Conservation (phyloP, 371 early-diverging fungal species). For the Dinochytrium kinnereticum region DNA sequence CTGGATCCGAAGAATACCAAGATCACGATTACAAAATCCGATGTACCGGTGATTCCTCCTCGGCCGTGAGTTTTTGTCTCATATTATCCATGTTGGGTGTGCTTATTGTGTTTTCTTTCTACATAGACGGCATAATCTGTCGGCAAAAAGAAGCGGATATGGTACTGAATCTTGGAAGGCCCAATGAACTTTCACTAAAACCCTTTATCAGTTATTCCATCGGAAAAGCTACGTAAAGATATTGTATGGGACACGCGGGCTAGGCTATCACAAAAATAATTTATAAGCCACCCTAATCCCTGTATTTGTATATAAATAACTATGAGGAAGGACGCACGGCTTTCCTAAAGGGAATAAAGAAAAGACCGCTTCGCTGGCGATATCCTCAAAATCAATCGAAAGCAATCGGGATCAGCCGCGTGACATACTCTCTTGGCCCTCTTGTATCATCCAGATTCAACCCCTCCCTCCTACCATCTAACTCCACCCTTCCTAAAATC, state of each 20-base stretch:
- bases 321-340: too few species aligned
- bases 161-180: too few species aligned
- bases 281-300: background rate
- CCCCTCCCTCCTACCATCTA: background rate
- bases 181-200: background rate
- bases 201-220: slow-evolving; percentile 19
- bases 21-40: background rate
- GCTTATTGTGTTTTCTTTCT: background rate
- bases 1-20: slow-evolving; percentile 14
- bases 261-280: background rate
- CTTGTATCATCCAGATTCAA: slow-evolving; percentile 6
- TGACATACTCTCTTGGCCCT: background rate
- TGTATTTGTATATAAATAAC: background rate
- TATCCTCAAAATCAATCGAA: slow-evolving; percentile 1
- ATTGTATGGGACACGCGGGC: slow-evolving; percentile 26
- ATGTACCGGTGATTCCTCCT: background rate
- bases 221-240: slow-evolving; percentile 24
- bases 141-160: background rate
- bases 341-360: too few species aligned
- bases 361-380: too few species aligned
- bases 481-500: background rate
- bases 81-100: background rate
- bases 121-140: slow-evolving; percentile 26
- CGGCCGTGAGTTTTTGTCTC: slow-evolving; percentile 1
- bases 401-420: background rate